Base-by-base conservation (phyloP, 176 grass and related monocot species). In the Juncus effusus region DNA sequence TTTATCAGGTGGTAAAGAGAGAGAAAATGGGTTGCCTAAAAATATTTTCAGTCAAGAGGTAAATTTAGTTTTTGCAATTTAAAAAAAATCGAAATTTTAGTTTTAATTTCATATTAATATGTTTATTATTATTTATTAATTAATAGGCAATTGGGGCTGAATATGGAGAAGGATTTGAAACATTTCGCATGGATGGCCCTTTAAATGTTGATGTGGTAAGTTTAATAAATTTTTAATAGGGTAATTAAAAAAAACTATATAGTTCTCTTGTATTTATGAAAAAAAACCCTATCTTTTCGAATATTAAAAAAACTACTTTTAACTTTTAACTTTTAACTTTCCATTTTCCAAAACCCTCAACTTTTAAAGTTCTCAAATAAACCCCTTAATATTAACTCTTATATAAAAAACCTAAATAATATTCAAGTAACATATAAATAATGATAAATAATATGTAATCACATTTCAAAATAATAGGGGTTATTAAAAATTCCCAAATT, bases 161-260 rank as follows among this genome's bases (percentile, higher is more conserved):
- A 78, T 93, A 93, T 70, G 94, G 94, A 42, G 88, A 99, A 76
- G 94, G 94, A 16, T 99, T 99, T 62, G 94, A 93, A 79, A 99
- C 94, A 38, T 93, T 99, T 79, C 84, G 94, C 51, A 93, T 87
- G 85, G 94, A 99, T 70, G 88, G 94, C 47, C 85, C 80, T 28
- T 77, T 99, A 36, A 93, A 99, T 65, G 74, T 99, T 3, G 88
- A 99, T 78, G 94, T 99, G 83, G 94, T 99, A 80, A 93, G 85
- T 60, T 75, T 51, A 61, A 40, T 13, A 55, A 63, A 47, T 28
- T 28, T 28, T 28, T 50, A 55, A 0, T 56, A 62, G 16, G 52
- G 36, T 66, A 51, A 3, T 2, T 39, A 38, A 45, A 64, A 28
- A 28, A 28, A 28, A 28, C 19, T 28, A 28, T 74, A 38, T 19